phyloP scores from a whole-genome alignment of 2,329 filamentous ascomycete species.

The Dactylellina drechsleri region DNA sequence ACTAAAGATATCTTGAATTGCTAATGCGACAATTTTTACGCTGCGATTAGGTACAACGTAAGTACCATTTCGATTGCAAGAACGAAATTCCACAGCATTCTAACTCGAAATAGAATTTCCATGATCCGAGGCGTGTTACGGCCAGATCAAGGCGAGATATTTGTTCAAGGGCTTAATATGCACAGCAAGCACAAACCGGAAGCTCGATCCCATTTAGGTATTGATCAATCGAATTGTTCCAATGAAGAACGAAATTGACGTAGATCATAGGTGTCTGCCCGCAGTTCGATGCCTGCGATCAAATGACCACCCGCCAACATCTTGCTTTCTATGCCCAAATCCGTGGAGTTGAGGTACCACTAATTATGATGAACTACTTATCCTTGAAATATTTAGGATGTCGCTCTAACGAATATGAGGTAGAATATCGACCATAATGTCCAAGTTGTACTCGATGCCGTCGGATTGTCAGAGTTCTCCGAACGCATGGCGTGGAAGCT shows the following conservation, averaged over 20 bases:
- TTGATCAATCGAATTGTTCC: not conserved
- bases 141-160: conserved; percentile 80
- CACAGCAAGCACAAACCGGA: conserved; percentile 72
- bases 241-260: not conserved
- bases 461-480: conserved; percentile 77
- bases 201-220: conserved; percentile 74
- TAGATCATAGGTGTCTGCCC: conserved; percentile 78
- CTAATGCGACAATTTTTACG: not conserved
- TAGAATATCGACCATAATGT: conserved; percentile 79
- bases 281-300: conserved; percentile 86
- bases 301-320: conserved; percentile 89
- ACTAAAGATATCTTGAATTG: not conserved
- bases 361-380: not conserved
- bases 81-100: not conserved
- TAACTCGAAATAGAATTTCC: conserved; percentile 71
- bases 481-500: conserved; percentile 80
- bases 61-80: not conserved
- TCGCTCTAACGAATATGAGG: not conserved
- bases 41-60: conserved; percentile 31
- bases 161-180: conserved; percentile 81
- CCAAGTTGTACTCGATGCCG: conserved; percentile 78
- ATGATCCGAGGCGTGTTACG: conserved; percentile 88
- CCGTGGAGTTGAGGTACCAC: conserved; percentile 72
- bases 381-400: not conserved
- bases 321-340: conserved; percentile 87